These are phyloP conservation scores for Scytalidium sp. DNA, from an alignment of 2,329 filamentous ascomycete species.

Conservation along the genomic window DNA sequence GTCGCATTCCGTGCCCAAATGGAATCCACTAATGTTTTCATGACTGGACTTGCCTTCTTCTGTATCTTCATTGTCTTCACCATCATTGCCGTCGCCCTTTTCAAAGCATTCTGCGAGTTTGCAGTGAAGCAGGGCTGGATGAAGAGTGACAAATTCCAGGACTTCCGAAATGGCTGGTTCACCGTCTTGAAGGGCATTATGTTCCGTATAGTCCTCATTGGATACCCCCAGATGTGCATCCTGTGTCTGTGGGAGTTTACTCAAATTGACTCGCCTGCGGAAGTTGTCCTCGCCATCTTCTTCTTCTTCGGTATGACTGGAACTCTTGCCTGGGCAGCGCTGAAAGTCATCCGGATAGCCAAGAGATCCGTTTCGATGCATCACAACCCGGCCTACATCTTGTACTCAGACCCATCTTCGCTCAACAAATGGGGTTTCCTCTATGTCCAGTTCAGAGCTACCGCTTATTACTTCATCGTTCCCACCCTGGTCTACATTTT, in stretches of 20 bases:
- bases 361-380: constrained; percentile 87
- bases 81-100: constrained; percentile 67
- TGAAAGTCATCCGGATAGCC: constrained; percentile 86
- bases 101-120: constrained; percentile 79
- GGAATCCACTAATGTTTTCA: constrained; percentile 87
- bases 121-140: constrained; percentile 74
- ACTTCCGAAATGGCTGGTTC: constrained; percentile 93
- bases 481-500: constrained; percentile 75
- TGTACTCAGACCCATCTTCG: constrained; percentile 91
- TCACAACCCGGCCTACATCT: constrained; percentile 94
- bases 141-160: constrained; percentile 80
- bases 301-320: constrained; percentile 79
- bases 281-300: constrained; percentile 83
- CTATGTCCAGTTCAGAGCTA: constrained; percentile 94
- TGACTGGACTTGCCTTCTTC: constrained; percentile 89
- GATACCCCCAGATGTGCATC: constrained; percentile 86
- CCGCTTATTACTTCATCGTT: constrained; percentile 92
- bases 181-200: constrained; percentile 91
- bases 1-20: constrained; percentile 84
- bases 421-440: constrained; percentile 98
- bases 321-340: constrained; percentile 80
- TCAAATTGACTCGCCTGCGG: constrained; percentile 76
- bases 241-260: constrained; percentile 95
- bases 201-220: constrained; percentile 85
- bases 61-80: constrained; percentile 77